phyloP scores from a whole-genome alignment of 768 basidiomycete species.

The Leccinum aurantiacum region DNA sequence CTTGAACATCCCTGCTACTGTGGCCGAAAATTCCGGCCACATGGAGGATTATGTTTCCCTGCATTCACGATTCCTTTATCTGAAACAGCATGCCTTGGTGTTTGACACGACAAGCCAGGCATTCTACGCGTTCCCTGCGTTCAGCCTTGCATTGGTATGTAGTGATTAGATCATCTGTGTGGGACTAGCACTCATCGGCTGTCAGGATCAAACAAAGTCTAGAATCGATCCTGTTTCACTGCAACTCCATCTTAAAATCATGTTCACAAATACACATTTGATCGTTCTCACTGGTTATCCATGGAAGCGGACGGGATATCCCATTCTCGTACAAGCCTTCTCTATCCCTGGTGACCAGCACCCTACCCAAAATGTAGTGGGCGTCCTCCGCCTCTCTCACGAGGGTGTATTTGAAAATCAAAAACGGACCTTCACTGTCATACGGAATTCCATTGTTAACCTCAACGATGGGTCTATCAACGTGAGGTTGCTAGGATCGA shows the following conservation, averaged over 20 bases:
- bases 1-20: neutral
- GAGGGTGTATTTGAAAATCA: neutral
- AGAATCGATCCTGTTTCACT: neutral
- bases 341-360: neutral
- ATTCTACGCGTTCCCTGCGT: neutral
- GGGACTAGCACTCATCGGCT: neutral
- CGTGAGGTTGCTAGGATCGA: neutral
- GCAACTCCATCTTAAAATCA: neutral
- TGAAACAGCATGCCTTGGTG: neutral
- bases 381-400: neutral
- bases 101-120: neutral
- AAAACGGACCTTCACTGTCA: neutral
- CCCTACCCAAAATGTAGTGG: neutral
- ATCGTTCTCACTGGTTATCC: neutral
- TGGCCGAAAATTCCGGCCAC: too few relatives aligned
- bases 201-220: neutral
- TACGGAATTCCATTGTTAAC: neutral
- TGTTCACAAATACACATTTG: neutral
- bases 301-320: neutral
- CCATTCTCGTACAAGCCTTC: neutral
- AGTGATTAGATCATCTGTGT: neutral
- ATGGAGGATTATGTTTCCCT: neutral
- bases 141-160: neutral
- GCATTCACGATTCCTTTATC: neutral
- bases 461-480: neutral